Evolutionary conservation across 148 eudicot genomes (phyloP).

Genomic region (Camellia granthamiana): DNA sequence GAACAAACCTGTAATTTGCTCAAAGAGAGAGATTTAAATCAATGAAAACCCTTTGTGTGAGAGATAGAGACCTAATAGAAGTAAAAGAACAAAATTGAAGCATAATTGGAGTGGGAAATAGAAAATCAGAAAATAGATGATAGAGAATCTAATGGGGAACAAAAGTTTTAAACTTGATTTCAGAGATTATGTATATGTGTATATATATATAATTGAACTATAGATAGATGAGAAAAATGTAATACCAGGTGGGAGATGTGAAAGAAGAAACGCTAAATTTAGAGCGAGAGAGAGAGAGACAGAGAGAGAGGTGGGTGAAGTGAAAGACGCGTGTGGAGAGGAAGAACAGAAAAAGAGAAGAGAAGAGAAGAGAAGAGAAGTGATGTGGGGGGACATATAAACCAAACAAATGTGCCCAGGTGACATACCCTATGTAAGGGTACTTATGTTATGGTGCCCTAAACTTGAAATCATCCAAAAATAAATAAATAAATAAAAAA

Average conservation of each 20-base stretch:
- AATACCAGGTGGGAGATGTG: background rate
- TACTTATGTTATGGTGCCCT: too few species aligned
- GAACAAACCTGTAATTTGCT: conserved; percentile 4
- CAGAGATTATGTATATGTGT: too few species aligned
- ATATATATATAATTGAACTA: too few species aligned
- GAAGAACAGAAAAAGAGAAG: background rate
- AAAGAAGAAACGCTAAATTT: background rate
- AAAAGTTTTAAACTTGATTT: background rate
- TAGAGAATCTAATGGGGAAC: background rate
- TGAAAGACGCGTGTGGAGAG: background rate
- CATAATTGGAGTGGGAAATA: background rate
- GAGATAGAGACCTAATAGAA: background rate
- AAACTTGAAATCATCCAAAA: too few species aligned
- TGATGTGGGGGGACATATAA: too few species aligned
- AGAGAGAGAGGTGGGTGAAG: background rate
- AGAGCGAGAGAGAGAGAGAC: background rate
- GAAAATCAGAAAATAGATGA: background rate
- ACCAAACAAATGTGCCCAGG: background rate
- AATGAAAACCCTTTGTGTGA: background rate
- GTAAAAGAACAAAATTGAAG: background rate
- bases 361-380: too few species aligned
- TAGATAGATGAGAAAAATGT: too few species aligned
- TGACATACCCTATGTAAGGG: too few species aligned
- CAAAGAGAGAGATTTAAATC: background rate
- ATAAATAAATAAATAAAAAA: too few species aligned